phyloP scores from a whole-genome alignment of 2,329 filamentous ascomycete species.

The Ceratocystis variospora region DNA sequence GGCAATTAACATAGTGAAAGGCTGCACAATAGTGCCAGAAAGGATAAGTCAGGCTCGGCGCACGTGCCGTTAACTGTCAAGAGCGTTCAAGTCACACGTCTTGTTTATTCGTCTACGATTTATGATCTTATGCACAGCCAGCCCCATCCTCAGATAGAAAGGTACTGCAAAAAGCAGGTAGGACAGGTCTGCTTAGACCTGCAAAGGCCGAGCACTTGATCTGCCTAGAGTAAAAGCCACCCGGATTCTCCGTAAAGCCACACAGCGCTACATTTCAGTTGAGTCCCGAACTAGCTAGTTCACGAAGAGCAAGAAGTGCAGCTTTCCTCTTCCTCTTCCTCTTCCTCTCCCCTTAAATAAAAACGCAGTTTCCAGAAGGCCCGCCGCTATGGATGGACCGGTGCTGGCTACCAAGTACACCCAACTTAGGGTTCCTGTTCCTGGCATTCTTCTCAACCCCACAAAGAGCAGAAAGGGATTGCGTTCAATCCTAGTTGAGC shows the following conservation, averaged over 20 bases:
- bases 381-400: not conserved
- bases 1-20: not conserved
- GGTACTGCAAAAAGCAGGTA: not conserved
- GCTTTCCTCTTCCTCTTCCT: not conserved
- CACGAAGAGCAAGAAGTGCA: not conserved
- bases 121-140: not conserved
- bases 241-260: constrained; percentile 2
- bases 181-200: not conserved
- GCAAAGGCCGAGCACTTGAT: not conserved
- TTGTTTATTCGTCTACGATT: not conserved
- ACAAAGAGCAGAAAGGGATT: too few species aligned
- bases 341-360: not conserved
- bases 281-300: not conserved
- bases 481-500: too few species aligned
- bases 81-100: not conserved
- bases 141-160: not conserved
- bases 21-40: not conserved
- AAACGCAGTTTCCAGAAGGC: constrained; percentile 2
- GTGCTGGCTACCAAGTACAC: too few species aligned
- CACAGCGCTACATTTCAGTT: constrained; percentile 5
- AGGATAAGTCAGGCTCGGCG: not conserved
- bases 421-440: too few species aligned
- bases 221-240: not conserved
- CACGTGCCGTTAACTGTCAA: not conserved
- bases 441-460: too few species aligned